Conservation (phyloP, 78 protist genomes). For the Tieghemostelium lacteum region DNA sequence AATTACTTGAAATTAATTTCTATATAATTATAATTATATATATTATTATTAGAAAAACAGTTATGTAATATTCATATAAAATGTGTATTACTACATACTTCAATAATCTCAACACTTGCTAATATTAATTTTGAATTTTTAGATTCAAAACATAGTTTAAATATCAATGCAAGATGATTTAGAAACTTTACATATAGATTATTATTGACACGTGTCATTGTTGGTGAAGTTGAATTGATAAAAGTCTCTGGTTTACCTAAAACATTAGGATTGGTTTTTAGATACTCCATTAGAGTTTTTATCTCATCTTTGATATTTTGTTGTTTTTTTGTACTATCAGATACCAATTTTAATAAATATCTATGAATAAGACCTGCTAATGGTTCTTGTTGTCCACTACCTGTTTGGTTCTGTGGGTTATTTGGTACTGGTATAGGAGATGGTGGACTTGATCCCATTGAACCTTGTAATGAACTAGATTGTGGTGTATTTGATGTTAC, state of each 20-base stretch:
- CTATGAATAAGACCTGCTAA: constrained; percentile 1
- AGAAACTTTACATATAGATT: constrained; percentile 11
- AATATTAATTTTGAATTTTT: constrained; percentile 19
- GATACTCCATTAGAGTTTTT: constrained; percentile 19
- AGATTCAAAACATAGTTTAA: constrained; percentile 34
- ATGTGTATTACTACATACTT: constrained; percentile 18
- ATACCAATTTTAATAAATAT: constrained; percentile 25
- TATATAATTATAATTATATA: background rate
- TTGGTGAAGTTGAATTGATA: background rate
- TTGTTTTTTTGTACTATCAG: constrained; percentile 63
- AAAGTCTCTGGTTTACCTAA: background rate
- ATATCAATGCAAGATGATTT: constrained; percentile 26
- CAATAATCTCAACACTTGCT: constrained; percentile 44
- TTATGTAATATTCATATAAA: background rate
- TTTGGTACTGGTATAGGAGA: background rate
- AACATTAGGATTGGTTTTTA: constrained; percentile 43
- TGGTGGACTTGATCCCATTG: background rate
- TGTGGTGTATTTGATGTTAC: background rate
- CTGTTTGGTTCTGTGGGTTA: background rate
- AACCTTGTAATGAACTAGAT: background rate
- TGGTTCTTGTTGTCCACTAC: constrained; percentile 39
- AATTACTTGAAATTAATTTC: constrained; percentile 68
- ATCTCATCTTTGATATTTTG: constrained; percentile 59
- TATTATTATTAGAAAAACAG: background rate
- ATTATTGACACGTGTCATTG: background rate